phyloP scores from a whole-genome alignment of 2,329 filamentous ascomycete genomes.

The Purpureocillium lavendulum region DNA sequence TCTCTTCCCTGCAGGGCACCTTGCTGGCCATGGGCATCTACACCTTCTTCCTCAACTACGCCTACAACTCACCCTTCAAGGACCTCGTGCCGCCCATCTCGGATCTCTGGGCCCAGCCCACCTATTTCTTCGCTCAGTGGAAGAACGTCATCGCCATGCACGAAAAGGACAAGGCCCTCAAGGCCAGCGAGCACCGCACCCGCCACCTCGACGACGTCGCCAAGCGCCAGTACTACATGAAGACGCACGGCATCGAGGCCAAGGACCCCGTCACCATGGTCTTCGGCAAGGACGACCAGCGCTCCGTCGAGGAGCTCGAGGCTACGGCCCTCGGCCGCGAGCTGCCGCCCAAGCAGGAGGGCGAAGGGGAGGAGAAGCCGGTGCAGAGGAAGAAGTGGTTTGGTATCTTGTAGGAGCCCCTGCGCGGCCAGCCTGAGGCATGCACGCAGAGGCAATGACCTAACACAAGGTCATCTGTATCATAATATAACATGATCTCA shows the following conservation, averaged over 20 bases:
- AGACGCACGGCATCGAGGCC: slow-evolving; percentile 73
- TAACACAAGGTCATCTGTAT: neutral
- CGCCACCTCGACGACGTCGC: slow-evolving; percentile 74
- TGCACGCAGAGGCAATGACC: too few relatives aligned
- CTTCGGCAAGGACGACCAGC: slow-evolving; percentile 27
- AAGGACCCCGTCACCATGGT: slow-evolving; percentile 44
- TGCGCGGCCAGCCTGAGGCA: too few relatives aligned
- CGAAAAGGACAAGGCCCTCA: slow-evolving; percentile 58
- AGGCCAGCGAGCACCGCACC: slow-evolving; percentile 63
- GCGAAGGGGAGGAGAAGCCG: slow-evolving; percentile 17
- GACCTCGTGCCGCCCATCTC: slow-evolving; percentile 68
- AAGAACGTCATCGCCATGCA: slow-evolving; percentile 70
- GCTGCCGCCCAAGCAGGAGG: slow-evolving; percentile 16
- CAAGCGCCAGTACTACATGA: slow-evolving; percentile 78
- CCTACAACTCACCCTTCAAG: slow-evolving; percentile 67
- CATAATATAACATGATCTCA: neutral
- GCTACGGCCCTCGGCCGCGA: slow-evolving; percentile 26
- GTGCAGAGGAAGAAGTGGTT: slow-evolving; percentile 65
- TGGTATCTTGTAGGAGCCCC: slow-evolving; percentile 67
- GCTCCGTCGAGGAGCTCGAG: slow-evolving; percentile 27
- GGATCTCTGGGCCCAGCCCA: slow-evolving; percentile 61
- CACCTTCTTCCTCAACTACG: slow-evolving; percentile 74
- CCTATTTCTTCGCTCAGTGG: slow-evolving; percentile 56
- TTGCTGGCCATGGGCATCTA: slow-evolving; percentile 60
- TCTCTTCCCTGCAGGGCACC: slow-evolving; percentile 41